A percentile compares a stretch with the other conserved stretches of the same genome.
Conservation (phyloP, 2,329 filamentous ascomycete species). For the Diplodia intermedia region DNA sequence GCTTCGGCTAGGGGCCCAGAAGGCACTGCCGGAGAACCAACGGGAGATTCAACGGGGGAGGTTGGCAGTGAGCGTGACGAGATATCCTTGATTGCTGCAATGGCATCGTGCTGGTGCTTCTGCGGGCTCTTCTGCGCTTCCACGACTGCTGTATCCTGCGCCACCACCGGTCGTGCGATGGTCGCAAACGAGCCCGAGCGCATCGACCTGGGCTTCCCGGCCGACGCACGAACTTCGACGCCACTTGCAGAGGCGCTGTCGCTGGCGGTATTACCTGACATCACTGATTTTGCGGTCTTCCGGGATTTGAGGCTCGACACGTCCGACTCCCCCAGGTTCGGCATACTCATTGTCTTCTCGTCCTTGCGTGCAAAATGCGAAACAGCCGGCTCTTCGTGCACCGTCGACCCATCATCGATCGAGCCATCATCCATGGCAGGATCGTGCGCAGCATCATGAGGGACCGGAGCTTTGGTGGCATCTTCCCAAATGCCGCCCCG, state of each 20-base stretch:
- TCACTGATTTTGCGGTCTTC: constrained; percentile 37
- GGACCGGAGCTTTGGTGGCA: constrained; percentile 41
- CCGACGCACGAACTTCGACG: background rate
- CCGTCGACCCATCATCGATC: background rate
- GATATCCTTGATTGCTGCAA: constrained; percentile 70
- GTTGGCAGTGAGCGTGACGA: constrained; percentile 67
- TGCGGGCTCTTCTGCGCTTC: constrained; percentile 62
- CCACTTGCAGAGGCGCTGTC: constrained; percentile 26
- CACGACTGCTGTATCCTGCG: constrained; percentile 70
- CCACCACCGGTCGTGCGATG: constrained; percentile 69
- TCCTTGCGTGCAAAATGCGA: constrained; percentile 15
- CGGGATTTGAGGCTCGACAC: constrained; percentile 36
- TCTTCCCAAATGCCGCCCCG: constrained; percentile 80
- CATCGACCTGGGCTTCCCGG: constrained; percentile 58
- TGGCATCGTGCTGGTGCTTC: constrained; percentile 65
- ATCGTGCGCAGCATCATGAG: constrained; percentile 35
- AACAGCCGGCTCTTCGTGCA: background rate
- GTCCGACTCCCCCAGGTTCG: constrained; percentile 34
- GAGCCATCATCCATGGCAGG: constrained; percentile 39
- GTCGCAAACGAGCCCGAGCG: constrained; percentile 69
- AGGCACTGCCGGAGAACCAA: constrained; percentile 48
- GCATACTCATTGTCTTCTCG: constrained; percentile 39
- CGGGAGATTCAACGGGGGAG: constrained; percentile 59
- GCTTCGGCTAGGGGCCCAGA: constrained; percentile 3
- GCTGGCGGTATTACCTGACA: constrained; percentile 4